Evolutionary conservation across 2,329 filamentous ascomycete species (phyloP).

Genomic region (Fusarium sp.): DNA sequence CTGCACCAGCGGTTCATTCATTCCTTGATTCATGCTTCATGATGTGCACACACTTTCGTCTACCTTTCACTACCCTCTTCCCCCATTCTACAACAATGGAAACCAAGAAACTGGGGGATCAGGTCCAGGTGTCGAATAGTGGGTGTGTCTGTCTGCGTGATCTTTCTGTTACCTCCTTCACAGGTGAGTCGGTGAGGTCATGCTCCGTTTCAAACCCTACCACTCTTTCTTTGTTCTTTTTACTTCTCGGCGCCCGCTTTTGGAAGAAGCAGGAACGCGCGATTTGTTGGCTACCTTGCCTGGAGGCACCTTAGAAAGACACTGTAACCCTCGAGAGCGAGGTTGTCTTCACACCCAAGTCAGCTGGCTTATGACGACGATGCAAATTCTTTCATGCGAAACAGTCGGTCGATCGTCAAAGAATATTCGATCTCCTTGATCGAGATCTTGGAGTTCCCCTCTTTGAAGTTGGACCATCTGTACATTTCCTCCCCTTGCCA

Average conservation of each 20-base stretch:
- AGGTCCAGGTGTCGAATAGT: not conserved
- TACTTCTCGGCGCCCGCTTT: not conserved
- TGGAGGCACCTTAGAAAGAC: not conserved
- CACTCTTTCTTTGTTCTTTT: constrained; percentile 10
- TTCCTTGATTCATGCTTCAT: constrained; percentile 1
- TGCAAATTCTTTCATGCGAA: not conserved
- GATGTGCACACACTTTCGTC: not conserved
- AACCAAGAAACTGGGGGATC: not conserved
- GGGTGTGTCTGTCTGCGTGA: constrained; percentile 6
- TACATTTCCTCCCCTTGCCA: not conserved
- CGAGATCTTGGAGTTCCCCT: not conserved
- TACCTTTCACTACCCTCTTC: not conserved
- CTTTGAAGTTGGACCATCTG: not conserved
- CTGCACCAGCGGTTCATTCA: constrained; percentile 1
- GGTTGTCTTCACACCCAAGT: not conserved
- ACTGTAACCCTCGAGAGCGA: not conserved
- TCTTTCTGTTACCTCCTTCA: constrained; percentile 15
- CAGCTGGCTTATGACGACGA: constrained; percentile 19
- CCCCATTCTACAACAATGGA: not conserved
- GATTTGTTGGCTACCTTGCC: constrained; percentile 10
- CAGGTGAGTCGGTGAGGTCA: constrained; percentile 27
- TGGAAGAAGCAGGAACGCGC: constrained; percentile 6
- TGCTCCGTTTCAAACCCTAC: constrained; percentile 7
- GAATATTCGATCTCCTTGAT: not conserved
- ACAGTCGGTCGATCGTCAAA: not conserved